Conservation (phyloP, 2,329 filamentous ascomycete genomes). For the Akanthomyces lecanii region DNA sequence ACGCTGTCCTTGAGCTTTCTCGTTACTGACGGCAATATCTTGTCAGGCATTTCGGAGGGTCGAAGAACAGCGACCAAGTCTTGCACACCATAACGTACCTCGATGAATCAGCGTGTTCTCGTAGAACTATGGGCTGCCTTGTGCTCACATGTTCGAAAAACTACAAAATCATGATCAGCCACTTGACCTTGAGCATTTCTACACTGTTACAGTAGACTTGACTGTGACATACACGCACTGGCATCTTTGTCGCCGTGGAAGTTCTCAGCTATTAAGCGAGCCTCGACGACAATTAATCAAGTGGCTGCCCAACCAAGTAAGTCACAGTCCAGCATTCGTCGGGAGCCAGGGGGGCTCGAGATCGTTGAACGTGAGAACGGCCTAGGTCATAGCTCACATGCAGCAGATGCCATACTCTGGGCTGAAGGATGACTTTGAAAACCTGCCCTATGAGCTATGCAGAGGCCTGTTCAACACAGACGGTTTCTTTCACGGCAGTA, state of each 20-base stretch:
- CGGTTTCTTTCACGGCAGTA: too few species aligned
- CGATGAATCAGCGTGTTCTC: slow-evolving; percentile 19
- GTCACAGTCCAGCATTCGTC: not conserved
- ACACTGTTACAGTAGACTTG: too few species aligned
- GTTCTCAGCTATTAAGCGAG: not conserved
- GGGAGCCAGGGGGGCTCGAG: slow-evolving; percentile 19
- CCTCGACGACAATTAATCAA: not conserved
- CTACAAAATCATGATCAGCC: slow-evolving; percentile 14
- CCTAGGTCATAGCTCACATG: slow-evolving; percentile 17
- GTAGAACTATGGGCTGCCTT: slow-evolving; percentile 15
- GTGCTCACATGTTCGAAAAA: slow-evolving; percentile 14
- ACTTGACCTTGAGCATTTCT: slow-evolving; percentile 17
- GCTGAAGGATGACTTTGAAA: slow-evolving; percentile 17
- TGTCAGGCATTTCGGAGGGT: slow-evolving; percentile 19
- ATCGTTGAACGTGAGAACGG: slow-evolving; percentile 14
- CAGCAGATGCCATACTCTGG: slow-evolving; percentile 18
- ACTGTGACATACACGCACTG: slow-evolving; percentile 15
- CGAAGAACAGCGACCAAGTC: slow-evolving; percentile 18
- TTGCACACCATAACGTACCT: slow-evolving; percentile 8
- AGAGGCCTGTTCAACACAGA: not conserved
- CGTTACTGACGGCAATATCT: too few species aligned
- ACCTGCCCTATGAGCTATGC: slow-evolving; percentile 18
- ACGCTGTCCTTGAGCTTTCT: too few species aligned
- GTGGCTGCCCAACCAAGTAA: not conserved
- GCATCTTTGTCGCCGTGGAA: slow-evolving; percentile 10